A percentile compares a stretch with the other conserved stretches of the same genome.
Evolutionary conservation across 2,329 filamentous ascomycete species (phyloP).

Genomic region (Ceratocystis cubensis): DNA sequence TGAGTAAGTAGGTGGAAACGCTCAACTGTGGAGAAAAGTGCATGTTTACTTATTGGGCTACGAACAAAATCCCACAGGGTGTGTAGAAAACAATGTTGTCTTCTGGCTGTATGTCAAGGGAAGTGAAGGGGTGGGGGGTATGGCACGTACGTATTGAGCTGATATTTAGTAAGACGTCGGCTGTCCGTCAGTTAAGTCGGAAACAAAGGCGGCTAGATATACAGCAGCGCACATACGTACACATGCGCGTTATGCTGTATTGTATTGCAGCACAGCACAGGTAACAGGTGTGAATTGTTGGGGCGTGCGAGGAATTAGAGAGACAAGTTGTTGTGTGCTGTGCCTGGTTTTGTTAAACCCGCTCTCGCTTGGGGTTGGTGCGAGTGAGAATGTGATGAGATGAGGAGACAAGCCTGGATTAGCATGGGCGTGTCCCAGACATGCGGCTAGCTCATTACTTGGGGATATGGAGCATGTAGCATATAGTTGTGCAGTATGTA

Average conservation of each 20-base stretch:
- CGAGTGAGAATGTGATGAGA: not conserved
- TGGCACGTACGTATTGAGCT: not conserved
- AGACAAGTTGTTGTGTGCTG: too few species aligned
- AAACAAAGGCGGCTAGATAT: not conserved
- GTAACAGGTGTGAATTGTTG: not conserved
- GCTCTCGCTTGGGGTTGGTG: not conserved
- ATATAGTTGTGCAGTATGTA: not conserved
- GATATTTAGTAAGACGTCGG: not conserved
- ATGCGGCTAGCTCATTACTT: not conserved
- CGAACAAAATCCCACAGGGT: not conserved
- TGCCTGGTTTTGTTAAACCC: not conserved
- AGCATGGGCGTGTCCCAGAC: constrained; percentile 2
- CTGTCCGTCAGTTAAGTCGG: not conserved
- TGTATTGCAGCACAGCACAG: not conserved
- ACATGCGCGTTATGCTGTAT: not conserved
- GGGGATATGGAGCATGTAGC: not conserved
- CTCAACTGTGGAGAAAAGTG: not conserved
- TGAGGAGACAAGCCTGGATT: not conserved
- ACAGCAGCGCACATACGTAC: not conserved
- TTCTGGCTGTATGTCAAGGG: not conserved
- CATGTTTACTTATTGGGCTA: not conserved
- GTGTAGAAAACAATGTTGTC: not conserved
- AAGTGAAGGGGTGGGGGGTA: not conserved
- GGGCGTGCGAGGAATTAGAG: not conserved
- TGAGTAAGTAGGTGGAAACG: not conserved